phyloP scores from a whole-genome alignment of 805 yeast species.

The Metschnikowia lochheadii region DNA sequence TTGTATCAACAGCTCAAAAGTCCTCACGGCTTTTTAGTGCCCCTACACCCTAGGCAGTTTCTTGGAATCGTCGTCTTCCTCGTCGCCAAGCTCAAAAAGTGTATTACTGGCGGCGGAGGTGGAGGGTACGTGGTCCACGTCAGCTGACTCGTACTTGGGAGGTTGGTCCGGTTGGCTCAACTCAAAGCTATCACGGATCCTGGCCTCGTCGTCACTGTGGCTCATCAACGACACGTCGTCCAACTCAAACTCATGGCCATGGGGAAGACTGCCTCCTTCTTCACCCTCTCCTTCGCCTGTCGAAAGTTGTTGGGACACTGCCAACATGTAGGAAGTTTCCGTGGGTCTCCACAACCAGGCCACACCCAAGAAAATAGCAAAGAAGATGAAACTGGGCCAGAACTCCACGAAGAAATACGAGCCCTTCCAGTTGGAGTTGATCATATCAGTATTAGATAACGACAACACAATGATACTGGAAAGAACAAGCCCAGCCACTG shows the following conservation, averaged over 20 bases:
- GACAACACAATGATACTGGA: conserved; percentile 69
- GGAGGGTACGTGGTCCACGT: conserved; percentile 12
- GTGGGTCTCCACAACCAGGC: conserved; percentile 98
- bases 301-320: conserved; percentile 89
- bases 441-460: conserved; percentile 68
- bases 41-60: not conserved
- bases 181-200: conserved; percentile 36
- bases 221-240: conserved; percentile 55
- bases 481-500: conserved; percentile 66
- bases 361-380: conserved; percentile 73
- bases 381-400: conserved; percentile 91
- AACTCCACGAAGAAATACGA: conserved; percentile 86
- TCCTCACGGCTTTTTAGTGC: conserved; percentile 9
- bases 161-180: conserved; percentile 26
- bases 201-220: conserved; percentile 39
- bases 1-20: no score
- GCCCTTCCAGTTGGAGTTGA: conserved; percentile 88
- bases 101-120: conserved; percentile 24
- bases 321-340: conserved; percentile 88
- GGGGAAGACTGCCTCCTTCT: conserved; percentile 21
- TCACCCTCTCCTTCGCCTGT: conserved; percentile 51
- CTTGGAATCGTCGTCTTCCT: conserved; percentile 18
- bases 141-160: conserved; percentile 24
- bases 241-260: conserved; percentile 56
- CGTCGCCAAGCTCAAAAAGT: conserved; percentile 41